Percentiles rank a stretch among this genome's conserved stretches.
phyloP scores from a whole-genome alignment of 192 early-diverging fungal genomes.

The Coemansia sp. region DNA sequence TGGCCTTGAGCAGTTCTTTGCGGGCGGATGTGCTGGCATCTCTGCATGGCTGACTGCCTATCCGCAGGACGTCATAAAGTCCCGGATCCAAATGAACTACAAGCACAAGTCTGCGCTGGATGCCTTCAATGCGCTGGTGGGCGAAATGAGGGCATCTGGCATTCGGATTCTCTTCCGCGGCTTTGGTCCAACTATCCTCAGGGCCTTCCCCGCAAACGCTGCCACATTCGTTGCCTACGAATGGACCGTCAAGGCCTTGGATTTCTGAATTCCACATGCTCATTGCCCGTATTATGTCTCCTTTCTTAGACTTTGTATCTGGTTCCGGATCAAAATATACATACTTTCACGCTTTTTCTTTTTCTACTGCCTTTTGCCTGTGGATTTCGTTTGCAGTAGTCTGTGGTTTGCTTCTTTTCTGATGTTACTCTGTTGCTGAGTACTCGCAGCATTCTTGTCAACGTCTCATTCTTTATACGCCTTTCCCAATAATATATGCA shows the following conservation, averaged over 20 bases:
- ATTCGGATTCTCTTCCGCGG: constrained; percentile 55
- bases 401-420: background rate
- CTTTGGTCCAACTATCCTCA: constrained; percentile 53
- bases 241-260: constrained; percentile 52
- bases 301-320: background rate
- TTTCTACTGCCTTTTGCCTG: background rate
- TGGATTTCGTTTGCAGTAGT: background rate
- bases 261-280: background rate
- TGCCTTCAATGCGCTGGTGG: constrained; percentile 59
- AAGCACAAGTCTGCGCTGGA: constrained; percentile 54
- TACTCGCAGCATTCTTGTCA: background rate
- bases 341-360: background rate
- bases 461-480: background rate
- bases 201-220: constrained; percentile 74
- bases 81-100: constrained; percentile 59
- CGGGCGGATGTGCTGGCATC: constrained; percentile 79
- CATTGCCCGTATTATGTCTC: no score
- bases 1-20: constrained; percentile 64
- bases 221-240: constrained; percentile 83
- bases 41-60: constrained; percentile 82
- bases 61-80: constrained; percentile 84
- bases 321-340: background rate
- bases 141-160: constrained; percentile 43
- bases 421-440: background rate
- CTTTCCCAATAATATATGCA: background rate